Evolutionary conservation across 805 yeast species (phyloP).

Genomic region (Pichia nakasei): DNA sequence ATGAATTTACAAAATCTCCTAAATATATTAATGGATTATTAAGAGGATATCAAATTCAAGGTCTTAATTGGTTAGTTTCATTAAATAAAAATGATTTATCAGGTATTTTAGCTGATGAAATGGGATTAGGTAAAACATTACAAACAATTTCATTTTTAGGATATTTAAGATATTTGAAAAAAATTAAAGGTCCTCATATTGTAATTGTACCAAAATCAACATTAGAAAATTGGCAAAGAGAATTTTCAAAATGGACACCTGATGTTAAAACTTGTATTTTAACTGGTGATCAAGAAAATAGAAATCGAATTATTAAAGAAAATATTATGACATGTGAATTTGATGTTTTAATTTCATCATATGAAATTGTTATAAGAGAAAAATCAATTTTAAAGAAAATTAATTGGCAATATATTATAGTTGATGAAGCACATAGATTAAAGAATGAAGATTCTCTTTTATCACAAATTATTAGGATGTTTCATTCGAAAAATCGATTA

Average conservation of each 20-base stretch:
- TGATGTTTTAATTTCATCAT: conserved; percentile 64
- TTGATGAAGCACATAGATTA: conserved; percentile 79
- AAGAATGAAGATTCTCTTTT: conserved; percentile 67
- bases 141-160: conserved; percentile 75
- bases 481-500: conserved; percentile 60
- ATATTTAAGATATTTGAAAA: conserved; percentile 53
- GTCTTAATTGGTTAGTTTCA: conserved; percentile 69
- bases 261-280: conserved; percentile 61
- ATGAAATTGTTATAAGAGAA: conserved; percentile 70
- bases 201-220: conserved; percentile 77
- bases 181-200: conserved; percentile 61
- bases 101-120: conserved; percentile 78
- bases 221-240: conserved; percentile 73
- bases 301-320: conserved; percentile 44
- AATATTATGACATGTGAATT: conserved; percentile 51
- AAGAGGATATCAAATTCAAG: conserved; percentile 72
- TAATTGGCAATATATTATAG: conserved; percentile 67
- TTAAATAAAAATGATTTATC: conserved; percentile 59
- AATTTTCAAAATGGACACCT: conserved; percentile 72
- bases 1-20: conserved; percentile 46
- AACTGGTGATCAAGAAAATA: conserved; percentile 66
- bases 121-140: conserved; percentile 78
- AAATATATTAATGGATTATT: conserved; percentile 48
- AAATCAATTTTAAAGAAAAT: conserved; percentile 58
- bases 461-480: conserved; percentile 66